Conservation (phyloP, 768 basidiomycete species). For the Leccinum longicurvipes region DNA sequence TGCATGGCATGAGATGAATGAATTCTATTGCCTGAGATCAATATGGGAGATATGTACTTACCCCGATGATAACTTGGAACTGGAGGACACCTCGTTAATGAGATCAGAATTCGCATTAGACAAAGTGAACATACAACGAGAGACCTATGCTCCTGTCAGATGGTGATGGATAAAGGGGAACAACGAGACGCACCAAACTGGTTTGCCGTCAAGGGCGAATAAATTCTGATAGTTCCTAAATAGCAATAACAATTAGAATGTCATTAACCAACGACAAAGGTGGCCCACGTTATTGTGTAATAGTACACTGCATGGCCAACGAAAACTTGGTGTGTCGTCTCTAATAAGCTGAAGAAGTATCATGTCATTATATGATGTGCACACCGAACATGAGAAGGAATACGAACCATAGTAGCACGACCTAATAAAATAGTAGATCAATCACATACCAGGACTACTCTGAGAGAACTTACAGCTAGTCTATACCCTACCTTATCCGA, state of each 20-base stretch:
- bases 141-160: conserved; percentile 39
- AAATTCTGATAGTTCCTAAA: conserved; percentile 41
- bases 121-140: conserved; percentile 39
- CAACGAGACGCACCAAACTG: conserved; percentile 40
- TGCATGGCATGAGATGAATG: conserved; percentile 14
- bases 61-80: conserved; percentile 46
- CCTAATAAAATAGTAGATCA: conserved; percentile 21
- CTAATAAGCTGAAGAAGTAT: conserved; percentile 40
- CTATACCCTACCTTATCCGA: not conserved
- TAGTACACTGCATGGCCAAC: conserved; percentile 52
- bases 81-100: conserved; percentile 9
- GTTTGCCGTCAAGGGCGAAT: conserved; percentile 35
- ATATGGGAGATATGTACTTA: conserved; percentile 14
- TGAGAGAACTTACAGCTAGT: conserved; percentile 31
- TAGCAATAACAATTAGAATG: conserved; percentile 3
- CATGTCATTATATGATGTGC: not conserved
- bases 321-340: conserved; percentile 47
- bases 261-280: not conserved
- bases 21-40: not conserved
- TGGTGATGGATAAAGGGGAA: not conserved
- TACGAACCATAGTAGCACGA: conserved; percentile 31
- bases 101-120: conserved; percentile 3
- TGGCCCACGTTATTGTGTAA: conserved; percentile 50
- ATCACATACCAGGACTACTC: not conserved
- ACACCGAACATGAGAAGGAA: not conserved